Evolutionary conservation across 1,284 basidiomycete genomes (phyloP).

Genomic region (Tranzscheliella williamsii): DNA sequence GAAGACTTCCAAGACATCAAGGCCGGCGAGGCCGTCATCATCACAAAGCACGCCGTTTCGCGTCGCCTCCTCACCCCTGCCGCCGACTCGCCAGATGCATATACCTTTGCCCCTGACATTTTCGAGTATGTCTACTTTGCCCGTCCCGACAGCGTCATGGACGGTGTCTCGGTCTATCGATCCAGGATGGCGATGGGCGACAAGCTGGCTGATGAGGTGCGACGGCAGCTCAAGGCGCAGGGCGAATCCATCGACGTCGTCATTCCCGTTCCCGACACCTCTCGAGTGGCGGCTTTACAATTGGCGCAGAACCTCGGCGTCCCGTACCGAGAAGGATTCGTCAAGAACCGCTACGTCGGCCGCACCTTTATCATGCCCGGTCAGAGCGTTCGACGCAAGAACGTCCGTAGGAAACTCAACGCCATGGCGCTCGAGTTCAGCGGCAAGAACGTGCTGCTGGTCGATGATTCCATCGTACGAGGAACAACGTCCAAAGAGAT

Average conservation of each 20-base stretch:
- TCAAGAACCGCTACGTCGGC: slow-evolving; percentile 98
- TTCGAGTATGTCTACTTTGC: slow-evolving; percentile 99
- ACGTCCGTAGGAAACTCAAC: slow-evolving; percentile 92
- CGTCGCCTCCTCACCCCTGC: slow-evolving; percentile 49
- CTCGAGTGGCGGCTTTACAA: slow-evolving; percentile 91
- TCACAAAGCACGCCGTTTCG: slow-evolving; percentile 67
- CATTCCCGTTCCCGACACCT: slow-evolving; percentile 97
- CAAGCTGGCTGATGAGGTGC: slow-evolving; percentile 83
- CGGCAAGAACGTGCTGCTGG: slow-evolving; percentile 88
- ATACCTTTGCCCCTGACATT: slow-evolving; percentile 75
- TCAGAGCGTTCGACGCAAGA: slow-evolving; percentile 79
- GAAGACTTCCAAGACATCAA: slow-evolving; percentile 89
- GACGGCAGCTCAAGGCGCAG: slow-evolving; percentile 72
- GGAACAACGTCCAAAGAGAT: slow-evolving; percentile 99
- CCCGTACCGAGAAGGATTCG: slow-evolving; percentile 96
- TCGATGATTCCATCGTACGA: slow-evolving; percentile 98
- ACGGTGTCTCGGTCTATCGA: slow-evolving; percentile 95
- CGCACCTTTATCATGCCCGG: slow-evolving; percentile 99
- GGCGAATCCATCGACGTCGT: slow-evolving; percentile 69
- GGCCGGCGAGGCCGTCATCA: slow-evolving; percentile 92
- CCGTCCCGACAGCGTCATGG: slow-evolving; percentile 93
- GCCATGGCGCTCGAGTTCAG: slow-evolving; percentile 99
- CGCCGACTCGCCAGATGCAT: slow-evolving; percentile 26
- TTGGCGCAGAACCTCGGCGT: slow-evolving; percentile 85
- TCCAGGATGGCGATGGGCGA: slow-evolving; percentile 99